Evolutionary conservation across 1,284 basidiomycete genomes (phyloP).

Genomic region (Chondrostereum purpureum): DNA sequence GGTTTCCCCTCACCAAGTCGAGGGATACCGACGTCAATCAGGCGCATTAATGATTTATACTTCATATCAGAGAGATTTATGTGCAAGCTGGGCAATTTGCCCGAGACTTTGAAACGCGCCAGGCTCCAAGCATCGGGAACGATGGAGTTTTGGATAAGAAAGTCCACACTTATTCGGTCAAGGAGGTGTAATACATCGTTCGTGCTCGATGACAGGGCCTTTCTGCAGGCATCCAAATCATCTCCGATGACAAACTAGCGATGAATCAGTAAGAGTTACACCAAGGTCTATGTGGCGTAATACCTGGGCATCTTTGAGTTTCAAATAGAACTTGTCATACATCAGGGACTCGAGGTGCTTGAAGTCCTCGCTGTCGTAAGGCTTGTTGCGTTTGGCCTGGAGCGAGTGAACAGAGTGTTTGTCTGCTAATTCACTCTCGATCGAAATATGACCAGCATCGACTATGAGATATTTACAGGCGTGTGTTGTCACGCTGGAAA

Average conservation of each 20-base stretch:
- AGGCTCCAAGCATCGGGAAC: slow-evolving; percentile 82
- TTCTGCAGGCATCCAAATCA: slow-evolving; percentile 76
- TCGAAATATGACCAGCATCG: slow-evolving; percentile 95
- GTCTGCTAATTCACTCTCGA: slow-evolving; percentile 86
- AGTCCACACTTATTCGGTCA: slow-evolving; percentile 89
- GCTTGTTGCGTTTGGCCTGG: slow-evolving; percentile 78
- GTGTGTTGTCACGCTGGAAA: slow-evolving; percentile 62
- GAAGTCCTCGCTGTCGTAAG: slow-evolving; percentile 90
- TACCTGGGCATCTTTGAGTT: slow-evolving; percentile 87
- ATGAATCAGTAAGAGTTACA: slow-evolving; percentile 5
- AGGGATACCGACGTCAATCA: slow-evolving; percentile 90
- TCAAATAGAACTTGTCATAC: slow-evolving; percentile 91
- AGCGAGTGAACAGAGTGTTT: slow-evolving; percentile 79
- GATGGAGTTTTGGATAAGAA: slow-evolving; percentile 92
- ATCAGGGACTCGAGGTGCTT: slow-evolving; percentile 86
- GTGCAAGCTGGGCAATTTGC: slow-evolving; percentile 83
- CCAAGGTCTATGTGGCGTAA: slow-evolving; percentile 11
- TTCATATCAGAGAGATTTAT: slow-evolving; percentile 96
- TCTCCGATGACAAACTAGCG: slow-evolving; percentile 89
- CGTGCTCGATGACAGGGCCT: slow-evolving; percentile 59
- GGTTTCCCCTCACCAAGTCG: slow-evolving; percentile 58
- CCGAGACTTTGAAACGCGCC: slow-evolving; percentile 88
- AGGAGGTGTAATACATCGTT: slow-evolving; percentile 77
- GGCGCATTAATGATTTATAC: slow-evolving; percentile 91
- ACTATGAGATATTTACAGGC: slow-evolving; percentile 86